Percentiles rank a stretch among this genome's conserved stretches.
phyloP scores from a whole-genome alignment of 192 early-diverging fungal genomes.

The Entomortierella lignicola region DNA sequence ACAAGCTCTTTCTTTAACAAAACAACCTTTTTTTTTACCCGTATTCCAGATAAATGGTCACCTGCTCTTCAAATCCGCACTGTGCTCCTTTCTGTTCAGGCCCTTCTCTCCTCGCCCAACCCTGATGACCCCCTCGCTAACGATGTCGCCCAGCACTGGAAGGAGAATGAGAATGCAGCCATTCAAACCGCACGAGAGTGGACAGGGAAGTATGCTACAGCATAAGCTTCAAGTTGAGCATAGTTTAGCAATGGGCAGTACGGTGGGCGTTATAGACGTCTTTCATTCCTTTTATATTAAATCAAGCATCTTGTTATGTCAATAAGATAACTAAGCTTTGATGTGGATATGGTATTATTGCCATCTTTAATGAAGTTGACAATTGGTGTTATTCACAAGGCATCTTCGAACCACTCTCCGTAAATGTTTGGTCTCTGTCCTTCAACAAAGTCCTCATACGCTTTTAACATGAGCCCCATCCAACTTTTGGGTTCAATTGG shows the following conservation, averaged over 20 bases:
- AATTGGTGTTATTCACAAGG: slow-evolving; percentile 2
- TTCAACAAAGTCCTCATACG: slow-evolving; percentile 42
- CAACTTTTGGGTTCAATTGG: slow-evolving; percentile 34
- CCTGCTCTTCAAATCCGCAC: slow-evolving; percentile 98
- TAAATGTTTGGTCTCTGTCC: slow-evolving; percentile 44
- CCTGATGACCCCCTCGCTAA: slow-evolving; percentile 99
- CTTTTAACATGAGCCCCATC: slow-evolving; percentile 43
- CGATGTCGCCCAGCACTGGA: slow-evolving; percentile 99
- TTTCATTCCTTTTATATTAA: background rate
- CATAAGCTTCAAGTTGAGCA: slow-evolving; percentile 3
- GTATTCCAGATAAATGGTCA: slow-evolving; percentile 92
- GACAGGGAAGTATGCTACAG: slow-evolving; percentile 57
- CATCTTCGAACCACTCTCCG: slow-evolving; percentile 39
- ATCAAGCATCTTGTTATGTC: background rate
- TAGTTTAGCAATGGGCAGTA: background rate
- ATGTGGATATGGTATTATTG: no score
- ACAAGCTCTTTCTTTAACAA: no score
- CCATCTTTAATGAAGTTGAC: background rate
- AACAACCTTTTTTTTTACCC: background rate
- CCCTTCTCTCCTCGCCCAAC: slow-evolving; percentile 95
- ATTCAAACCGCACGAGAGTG: slow-evolving; percentile 67
- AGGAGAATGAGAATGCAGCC: slow-evolving; percentile 93
- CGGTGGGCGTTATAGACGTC: background rate
- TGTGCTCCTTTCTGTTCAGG: slow-evolving; percentile 97
- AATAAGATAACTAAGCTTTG: background rate